A percentile compares a stretch with the other conserved stretches of the same genome.
Conservation (phyloP, 1,284 basidiomycete genomes). For the Schizophyllum commune region DNA sequence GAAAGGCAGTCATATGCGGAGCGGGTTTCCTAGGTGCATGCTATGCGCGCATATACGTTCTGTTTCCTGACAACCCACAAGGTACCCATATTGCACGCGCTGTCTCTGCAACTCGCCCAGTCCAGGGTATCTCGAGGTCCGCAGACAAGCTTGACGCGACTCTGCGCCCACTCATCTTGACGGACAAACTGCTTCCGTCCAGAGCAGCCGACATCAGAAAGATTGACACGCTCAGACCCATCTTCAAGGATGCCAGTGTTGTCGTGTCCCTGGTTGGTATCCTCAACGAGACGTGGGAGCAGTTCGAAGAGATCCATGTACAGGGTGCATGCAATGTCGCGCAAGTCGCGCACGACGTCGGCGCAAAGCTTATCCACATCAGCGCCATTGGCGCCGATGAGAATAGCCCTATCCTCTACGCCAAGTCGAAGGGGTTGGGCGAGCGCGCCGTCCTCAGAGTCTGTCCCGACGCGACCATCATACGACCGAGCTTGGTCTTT, state of each 20-base stretch:
- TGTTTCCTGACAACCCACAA: conserved; percentile 15
- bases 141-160: conserved; percentile 23
- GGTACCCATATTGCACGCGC: conserved; percentile 45
- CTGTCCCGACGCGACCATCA: conserved; percentile 49
- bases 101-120: conserved; percentile 18
- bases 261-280: conserved; percentile 62
- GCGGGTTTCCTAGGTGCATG: conserved; percentile 56
- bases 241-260: conserved; percentile 44
- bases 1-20: conserved; percentile 54
- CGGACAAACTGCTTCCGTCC: conserved; percentile 33
- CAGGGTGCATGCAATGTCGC: conserved; percentile 61
- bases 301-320: conserved; percentile 56
- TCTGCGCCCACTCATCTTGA: conserved; percentile 21
- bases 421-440: conserved; percentile 56
- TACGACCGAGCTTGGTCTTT: conserved; percentile 65
- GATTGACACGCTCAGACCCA: conserved; percentile 32
- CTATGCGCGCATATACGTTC: not conserved
- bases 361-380: conserved; percentile 52
- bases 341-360: conserved; percentile 32
- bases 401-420: conserved; percentile 40
- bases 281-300: conserved; percentile 42
- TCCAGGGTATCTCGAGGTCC: conserved; percentile 45
- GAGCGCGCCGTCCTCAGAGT: conserved; percentile 41
- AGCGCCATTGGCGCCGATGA: conserved; percentile 54
- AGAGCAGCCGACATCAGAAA: conserved; percentile 48